Base-by-base conservation (phyloP, 352 stramenopile genomes). In the Phytophthora agathidicida region DNA sequence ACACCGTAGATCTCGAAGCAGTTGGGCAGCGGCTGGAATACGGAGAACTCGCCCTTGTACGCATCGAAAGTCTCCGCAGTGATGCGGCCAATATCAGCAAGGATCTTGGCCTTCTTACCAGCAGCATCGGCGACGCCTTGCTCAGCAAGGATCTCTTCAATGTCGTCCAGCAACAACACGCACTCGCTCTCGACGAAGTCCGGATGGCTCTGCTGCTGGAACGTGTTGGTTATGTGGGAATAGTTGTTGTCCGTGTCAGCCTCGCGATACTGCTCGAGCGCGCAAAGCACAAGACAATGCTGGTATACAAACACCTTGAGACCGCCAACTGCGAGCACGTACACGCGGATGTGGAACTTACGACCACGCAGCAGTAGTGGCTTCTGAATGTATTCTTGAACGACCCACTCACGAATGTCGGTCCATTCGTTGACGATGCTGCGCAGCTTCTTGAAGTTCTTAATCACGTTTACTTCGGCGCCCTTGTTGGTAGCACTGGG, bases 1-100 rank as follows among this genome's bases (percentile, higher is more conserved):
- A 90, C 73, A 22, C 83, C 83, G 48, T 87, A 92, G 52, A 91
- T 69, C 48, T 92, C 83, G 43, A 90, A 92, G 53, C 80, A 92
- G 36, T 84, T 86, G 20, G 75, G 64, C 22, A 90, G 55, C 14
- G 83, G 83, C 46, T 83, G 73, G 50, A 88, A 92, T 22, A 92
- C 80, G 4, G 72, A 85, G 53, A 88, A 90, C 58, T 92, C 83
- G 17, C 75, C 76, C 51, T 89, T 83, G 67, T 88, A 90, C 8
- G 77, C 77, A 27, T 82, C 71, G 47, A 90, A 92, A 3, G 77
- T 73, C 44, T 92, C 83, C 2, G 66, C 66, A 1, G 75, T 87
- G 59, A 92, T 86, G 44, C 38, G 59, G 26, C 71, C 65, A 50
- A 92, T 90, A 24, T 92, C 68, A 3, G 45, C 39, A 31, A 88